A percentile compares a stretch with the other conserved stretches of the same genome.
Evolutionary conservation across 192 early-diverging fungal genomes (phyloP).

Genomic region (Entomortierella parvispora): DNA sequence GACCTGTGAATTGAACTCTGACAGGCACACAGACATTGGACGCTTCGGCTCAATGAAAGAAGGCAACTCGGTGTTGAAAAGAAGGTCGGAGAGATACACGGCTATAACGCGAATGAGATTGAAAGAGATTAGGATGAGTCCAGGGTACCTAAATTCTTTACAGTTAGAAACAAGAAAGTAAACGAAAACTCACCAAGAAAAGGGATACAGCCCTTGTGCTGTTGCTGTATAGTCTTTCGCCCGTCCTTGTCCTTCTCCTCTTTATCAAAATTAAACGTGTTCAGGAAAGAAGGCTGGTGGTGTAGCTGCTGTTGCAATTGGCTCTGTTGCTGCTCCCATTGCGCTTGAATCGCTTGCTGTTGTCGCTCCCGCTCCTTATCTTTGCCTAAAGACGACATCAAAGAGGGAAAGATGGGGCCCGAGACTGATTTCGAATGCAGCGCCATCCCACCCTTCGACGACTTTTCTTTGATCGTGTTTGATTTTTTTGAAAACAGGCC

Average conservation of each 20-base stretch:
- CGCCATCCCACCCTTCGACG: not conserved
- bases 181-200: constrained; percentile 59
- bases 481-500: too few species aligned
- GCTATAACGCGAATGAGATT: constrained; percentile 18
- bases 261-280: constrained; percentile 19
- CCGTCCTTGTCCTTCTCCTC: constrained; percentile 14
- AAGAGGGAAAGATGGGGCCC: constrained; percentile 25
- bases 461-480: too few species aligned
- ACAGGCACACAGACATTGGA: not conserved
- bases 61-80: constrained; percentile 66
- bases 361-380: constrained; percentile 13
- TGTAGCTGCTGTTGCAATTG: not conserved
- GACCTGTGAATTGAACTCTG: not conserved
- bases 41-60: constrained; percentile 53
- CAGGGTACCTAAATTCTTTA: too few species aligned
- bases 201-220: constrained; percentile 66
- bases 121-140: not conserved
- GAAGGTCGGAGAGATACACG: constrained; percentile 66
- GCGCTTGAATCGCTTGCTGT: not conserved
- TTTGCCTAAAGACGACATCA: constrained; percentile 17
- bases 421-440: constrained; percentile 37
- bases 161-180: too few species aligned
- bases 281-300: constrained; percentile 2
- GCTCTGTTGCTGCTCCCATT: too few species aligned
- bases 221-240: constrained; percentile 29